A percentile compares a stretch with the other conserved stretches of the same genome.
Conservation (phyloP, 257 asterid species). For the Solanum lycopersicoides region DNA sequence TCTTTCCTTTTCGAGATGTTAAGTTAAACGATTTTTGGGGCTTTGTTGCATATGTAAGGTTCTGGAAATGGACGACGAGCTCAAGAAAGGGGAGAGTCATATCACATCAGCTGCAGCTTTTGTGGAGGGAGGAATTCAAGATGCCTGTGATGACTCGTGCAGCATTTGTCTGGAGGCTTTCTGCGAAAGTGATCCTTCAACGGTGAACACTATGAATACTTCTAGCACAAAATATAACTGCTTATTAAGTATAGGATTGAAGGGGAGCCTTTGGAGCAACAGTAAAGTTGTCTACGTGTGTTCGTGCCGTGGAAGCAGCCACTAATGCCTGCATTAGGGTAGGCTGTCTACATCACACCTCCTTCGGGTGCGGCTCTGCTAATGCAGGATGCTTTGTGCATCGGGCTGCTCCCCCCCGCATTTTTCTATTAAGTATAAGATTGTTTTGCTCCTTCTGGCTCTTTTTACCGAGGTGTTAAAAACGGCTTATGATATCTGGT, state of each 20-base stretch:
- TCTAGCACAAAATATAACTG: neutral
- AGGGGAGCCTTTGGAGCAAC: neutral
- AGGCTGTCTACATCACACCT: neutral
- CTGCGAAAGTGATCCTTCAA: slow-evolving; percentile 67
- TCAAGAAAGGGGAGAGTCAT: slow-evolving; percentile 36
- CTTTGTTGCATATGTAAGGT: slow-evolving; percentile 13
- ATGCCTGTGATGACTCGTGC: slow-evolving; percentile 86
- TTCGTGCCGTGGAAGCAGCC: neutral
- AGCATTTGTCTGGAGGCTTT: slow-evolving; percentile 97
- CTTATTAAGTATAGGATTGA: neutral
- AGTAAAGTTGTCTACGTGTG: neutral
- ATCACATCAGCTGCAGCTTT: slow-evolving; percentile 82
- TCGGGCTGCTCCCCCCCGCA: neutral
- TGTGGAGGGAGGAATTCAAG: slow-evolving; percentile 95
- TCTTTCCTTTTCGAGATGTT: neutral
- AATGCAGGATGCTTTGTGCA: neutral
- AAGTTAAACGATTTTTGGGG: neutral
- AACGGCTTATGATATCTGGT: neutral
- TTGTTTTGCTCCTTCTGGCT: neutral
- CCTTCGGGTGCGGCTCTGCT: neutral
- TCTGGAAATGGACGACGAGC: slow-evolving; percentile 37
- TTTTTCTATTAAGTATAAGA: neutral
- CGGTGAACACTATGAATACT: slow-evolving; percentile 27
- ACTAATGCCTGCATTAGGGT: neutral
- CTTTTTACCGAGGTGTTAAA: neutral